Conservation (phyloP, 192 early-diverging fungal species). For the Backusella liffmaniae region DNA sequence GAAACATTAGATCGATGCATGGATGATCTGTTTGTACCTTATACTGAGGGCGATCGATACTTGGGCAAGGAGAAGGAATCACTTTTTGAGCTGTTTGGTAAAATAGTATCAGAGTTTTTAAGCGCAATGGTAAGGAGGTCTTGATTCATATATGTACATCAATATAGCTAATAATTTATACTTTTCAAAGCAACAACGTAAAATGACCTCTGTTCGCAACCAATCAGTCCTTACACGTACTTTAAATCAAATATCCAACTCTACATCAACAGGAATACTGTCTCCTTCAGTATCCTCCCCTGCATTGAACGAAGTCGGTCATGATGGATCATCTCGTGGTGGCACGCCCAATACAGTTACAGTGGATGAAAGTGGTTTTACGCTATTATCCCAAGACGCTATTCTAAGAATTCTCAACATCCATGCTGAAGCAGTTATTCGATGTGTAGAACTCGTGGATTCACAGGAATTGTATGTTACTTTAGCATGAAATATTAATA, state of each 20-base stretch:
- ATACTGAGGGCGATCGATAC: conserved; percentile 87
- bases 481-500: not conserved
- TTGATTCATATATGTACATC: not conserved
- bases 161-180: not conserved
- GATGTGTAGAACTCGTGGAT: conserved; percentile 76
- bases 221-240: conserved; percentile 36
- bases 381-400: conserved; percentile 41
- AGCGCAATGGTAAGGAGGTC: conserved; percentile 36
- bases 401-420: conserved; percentile 61
- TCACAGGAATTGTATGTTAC: conserved; percentile 55
- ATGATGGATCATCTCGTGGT: not conserved
- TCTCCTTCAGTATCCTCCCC: conserved; percentile 17
- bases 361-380: conserved; percentile 27
- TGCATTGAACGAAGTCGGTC: not conserved
- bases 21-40: conserved; percentile 95
- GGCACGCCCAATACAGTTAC: conserved; percentile 7
- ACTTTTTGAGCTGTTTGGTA: conserved; percentile 64
- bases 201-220: conserved; percentile 27
- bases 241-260: conserved; percentile 33
- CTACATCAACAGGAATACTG: conserved; percentile 11
- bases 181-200: conserved; percentile 36
- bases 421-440: conserved; percentile 74
- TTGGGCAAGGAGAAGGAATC: conserved; percentile 74
- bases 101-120: conserved; percentile 47
- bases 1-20: conserved; percentile 83